Conservation (phyloP, 2,329 filamentous ascomycete genomes). For the Trichocomaceae sp. region DNA sequence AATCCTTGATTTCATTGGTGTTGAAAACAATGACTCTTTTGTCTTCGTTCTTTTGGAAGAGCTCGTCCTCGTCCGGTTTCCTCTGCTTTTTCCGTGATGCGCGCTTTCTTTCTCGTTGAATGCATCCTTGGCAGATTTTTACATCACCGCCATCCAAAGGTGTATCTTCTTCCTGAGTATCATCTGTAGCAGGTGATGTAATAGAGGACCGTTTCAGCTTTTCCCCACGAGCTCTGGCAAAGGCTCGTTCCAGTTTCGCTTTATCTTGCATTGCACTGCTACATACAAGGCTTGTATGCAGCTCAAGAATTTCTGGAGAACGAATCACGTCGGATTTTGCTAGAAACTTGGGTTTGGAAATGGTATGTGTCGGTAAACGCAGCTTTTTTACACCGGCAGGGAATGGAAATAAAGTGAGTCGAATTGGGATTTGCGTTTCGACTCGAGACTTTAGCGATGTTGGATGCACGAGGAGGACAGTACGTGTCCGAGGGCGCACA, state of each 20-base stretch:
- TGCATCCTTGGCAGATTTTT: slow-evolving; percentile 84
- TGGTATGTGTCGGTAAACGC: slow-evolving; percentile 81
- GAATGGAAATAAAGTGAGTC: slow-evolving; percentile 68
- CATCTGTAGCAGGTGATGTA: slow-evolving; percentile 41
- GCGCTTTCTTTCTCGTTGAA: slow-evolving; percentile 82
- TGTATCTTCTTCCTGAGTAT: slow-evolving; percentile 53
- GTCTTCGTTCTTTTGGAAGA: slow-evolving; percentile 74
- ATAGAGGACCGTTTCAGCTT: slow-evolving; percentile 27
- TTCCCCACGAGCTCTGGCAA: slow-evolving; percentile 50
- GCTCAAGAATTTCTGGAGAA: slow-evolving; percentile 67
- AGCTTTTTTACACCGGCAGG: slow-evolving; percentile 71
- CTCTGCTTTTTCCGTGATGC: slow-evolving; percentile 89
- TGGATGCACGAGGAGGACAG: slow-evolving; percentile 54
- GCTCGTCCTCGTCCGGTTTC: slow-evolving; percentile 84
- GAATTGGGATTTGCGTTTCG: slow-evolving; percentile 91
- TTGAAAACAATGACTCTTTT: slow-evolving; percentile 87
- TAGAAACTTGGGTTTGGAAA: slow-evolving; percentile 88
- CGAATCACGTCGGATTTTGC: slow-evolving; percentile 63
- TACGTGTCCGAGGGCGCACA: slow-evolving; percentile 34
- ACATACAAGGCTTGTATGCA: slow-evolving; percentile 78
- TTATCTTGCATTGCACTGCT: slow-evolving; percentile 81
- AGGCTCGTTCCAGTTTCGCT: slow-evolving; percentile 59
- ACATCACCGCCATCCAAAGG: slow-evolving; percentile 89
- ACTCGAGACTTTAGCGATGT: slow-evolving; percentile 80
- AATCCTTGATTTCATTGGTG: slow-evolving; percentile 78